phyloP scores from a whole-genome alignment of 2,329 filamentous ascomycete species.

The Decorospora gaudefroyi region DNA sequence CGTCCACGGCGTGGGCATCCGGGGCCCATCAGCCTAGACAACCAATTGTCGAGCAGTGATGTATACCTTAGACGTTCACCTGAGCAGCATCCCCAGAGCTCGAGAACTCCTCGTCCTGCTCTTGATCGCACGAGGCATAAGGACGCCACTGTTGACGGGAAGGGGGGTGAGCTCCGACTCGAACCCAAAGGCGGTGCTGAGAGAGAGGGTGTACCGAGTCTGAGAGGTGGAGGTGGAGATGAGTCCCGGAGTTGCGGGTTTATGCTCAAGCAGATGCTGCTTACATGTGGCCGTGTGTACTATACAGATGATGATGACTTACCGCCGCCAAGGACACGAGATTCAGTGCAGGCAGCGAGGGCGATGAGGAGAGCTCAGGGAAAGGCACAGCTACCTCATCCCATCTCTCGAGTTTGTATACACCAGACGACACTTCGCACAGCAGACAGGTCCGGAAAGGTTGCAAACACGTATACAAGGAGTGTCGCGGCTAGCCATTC shows the following conservation, averaged over 20 bases:
- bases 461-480: background rate
- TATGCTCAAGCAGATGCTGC: conserved; percentile 5
- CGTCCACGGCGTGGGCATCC: background rate
- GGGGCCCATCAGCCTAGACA: background rate
- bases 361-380: background rate
- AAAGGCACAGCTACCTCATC: conserved; percentile 1
- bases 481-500: background rate
- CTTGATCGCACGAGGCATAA: background rate
- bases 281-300: conserved; percentile 1
- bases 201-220: background rate
- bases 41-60: background rate
- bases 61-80: background rate
- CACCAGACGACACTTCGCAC: background rate
- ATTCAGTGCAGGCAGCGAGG: background rate
- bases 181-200: conserved; percentile 10
- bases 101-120: background rate
- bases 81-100: background rate
- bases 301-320: background rate
- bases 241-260: background rate
- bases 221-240: conserved; percentile 17
- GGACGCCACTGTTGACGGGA: background rate
- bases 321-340: background rate
- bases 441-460: background rate
- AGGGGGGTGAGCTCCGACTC: conserved; percentile 3
- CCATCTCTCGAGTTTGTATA: background rate